Evolutionary conservation across 352 stramenopile species (phyloP).

Genomic region (Pythium aquatile): DNA sequence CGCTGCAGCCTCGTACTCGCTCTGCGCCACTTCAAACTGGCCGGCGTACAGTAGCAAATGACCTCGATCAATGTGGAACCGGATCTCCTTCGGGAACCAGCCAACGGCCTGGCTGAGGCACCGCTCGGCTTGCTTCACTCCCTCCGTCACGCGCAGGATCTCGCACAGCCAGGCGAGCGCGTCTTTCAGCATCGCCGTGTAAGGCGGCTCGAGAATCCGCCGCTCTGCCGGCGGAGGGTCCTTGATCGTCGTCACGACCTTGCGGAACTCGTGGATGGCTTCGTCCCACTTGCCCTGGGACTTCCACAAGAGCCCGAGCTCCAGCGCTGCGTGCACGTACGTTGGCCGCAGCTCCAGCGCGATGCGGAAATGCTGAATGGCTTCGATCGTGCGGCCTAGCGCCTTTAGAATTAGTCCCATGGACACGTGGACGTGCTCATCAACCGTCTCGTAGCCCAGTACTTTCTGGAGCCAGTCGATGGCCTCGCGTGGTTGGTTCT

Average conservation of each 20-base stretch:
- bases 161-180: slow-evolving; percentile 47
- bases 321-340: slow-evolving; percentile 42
- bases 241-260: slow-evolving; percentile 33
- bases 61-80: slow-evolving; percentile 61
- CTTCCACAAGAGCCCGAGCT: slow-evolving; percentile 52
- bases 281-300: slow-evolving; percentile 51
- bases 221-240: slow-evolving; percentile 12
- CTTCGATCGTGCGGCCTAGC: slow-evolving; percentile 38
- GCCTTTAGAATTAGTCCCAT: slow-evolving; percentile 50
- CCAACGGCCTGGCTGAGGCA: slow-evolving; percentile 50
- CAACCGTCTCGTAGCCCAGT: neutral
- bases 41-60: slow-evolving; percentile 49
- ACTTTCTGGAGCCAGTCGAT: slow-evolving; percentile 10
- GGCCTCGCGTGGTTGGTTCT: slow-evolving; percentile 32
- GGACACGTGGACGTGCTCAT: slow-evolving; percentile 37
- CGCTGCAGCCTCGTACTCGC: slow-evolving; percentile 52
- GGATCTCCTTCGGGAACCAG: slow-evolving; percentile 49
- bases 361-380: slow-evolving; percentile 41
- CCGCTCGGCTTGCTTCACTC: slow-evolving; percentile 43
- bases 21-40: slow-evolving; percentile 54
- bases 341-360: slow-evolving; percentile 54
- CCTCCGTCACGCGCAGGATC: slow-evolving; percentile 47
- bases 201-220: slow-evolving; percentile 12
- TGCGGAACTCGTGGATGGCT: slow-evolving; percentile 51
- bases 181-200: slow-evolving; percentile 36